Percentiles rank a stretch among this genome's conserved stretches.
Evolutionary conservation across 768 basidiomycete genomes (phyloP).

Genomic region (Hebeloma cylindrosporum): DNA sequence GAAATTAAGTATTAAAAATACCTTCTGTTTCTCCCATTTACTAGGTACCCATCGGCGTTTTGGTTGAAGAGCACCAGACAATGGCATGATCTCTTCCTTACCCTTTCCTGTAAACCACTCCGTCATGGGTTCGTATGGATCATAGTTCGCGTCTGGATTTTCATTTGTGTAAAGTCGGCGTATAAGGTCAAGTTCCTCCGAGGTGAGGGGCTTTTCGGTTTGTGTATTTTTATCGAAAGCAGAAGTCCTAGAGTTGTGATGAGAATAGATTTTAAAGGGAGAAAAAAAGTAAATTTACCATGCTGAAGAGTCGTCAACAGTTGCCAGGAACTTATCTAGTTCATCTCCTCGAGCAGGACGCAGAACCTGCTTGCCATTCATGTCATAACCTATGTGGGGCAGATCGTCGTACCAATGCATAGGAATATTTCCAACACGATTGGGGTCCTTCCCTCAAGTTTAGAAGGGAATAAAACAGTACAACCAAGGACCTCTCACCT

Average conservation of each 20-base stretch:
- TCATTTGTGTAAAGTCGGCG: slow-evolving; percentile 86
- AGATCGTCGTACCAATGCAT: slow-evolving; percentile 99
- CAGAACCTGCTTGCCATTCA: slow-evolving; percentile 91
- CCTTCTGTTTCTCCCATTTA: slow-evolving; percentile 99
- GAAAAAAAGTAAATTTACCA: slow-evolving; percentile 57
- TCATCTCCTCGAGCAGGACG: slow-evolving; percentile 96
- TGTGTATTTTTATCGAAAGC: slow-evolving; percentile 90
- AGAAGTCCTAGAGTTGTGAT: slow-evolving; percentile 61
- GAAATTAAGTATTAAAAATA: slow-evolving; percentile 28
- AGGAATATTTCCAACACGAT: slow-evolving; percentile 92
- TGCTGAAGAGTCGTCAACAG: slow-evolving; percentile 86
- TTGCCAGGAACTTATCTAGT: slow-evolving; percentile 92
- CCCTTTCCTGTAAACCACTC: slow-evolving; percentile 99
- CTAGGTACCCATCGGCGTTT: slow-evolving; percentile 96
- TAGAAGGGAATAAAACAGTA: slow-evolving; percentile 1
- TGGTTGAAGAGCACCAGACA: slow-evolving; percentile 89
- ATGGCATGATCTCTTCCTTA: slow-evolving; percentile 92
- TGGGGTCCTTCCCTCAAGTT: slow-evolving; percentile 66
- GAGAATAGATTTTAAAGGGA: background rate
- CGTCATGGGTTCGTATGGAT: slow-evolving; percentile 90
- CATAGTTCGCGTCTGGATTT: slow-evolving; percentile 85
- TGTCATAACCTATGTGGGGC: slow-evolving; percentile 97
- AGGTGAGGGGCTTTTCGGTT: slow-evolving; percentile 79
- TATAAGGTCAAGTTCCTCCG: slow-evolving; percentile 94
- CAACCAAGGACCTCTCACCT: slow-evolving; percentile 48